A percentile compares a stretch with the other conserved stretches of the same genome.
These are phyloP conservation scores for Botrytis cinerea DNA, from an alignment of 2,329 filamentous ascomycete genomes.

Conservation along the genomic window DNA sequence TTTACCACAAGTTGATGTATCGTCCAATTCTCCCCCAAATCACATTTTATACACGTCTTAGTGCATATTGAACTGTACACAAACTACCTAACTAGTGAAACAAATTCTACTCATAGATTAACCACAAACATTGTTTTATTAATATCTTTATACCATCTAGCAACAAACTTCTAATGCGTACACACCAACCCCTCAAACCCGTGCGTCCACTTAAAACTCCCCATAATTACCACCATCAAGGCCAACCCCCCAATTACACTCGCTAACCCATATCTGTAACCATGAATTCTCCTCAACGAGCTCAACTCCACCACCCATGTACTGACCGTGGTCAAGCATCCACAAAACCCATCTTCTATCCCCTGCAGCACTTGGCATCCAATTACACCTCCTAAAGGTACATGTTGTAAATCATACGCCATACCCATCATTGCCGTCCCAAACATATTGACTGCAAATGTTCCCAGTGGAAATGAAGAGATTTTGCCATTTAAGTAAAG, in stretches of 20 bases:
- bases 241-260: slow-evolving; percentile 63
- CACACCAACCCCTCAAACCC: slow-evolving; percentile 50
- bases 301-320: slow-evolving; percentile 66
- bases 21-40: background rate
- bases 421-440: slow-evolving; percentile 76
- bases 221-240: slow-evolving; percentile 70
- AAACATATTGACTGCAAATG: slow-evolving; percentile 77
- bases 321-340: slow-evolving; percentile 65
- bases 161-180: slow-evolving; percentile 31
- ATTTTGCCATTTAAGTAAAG: slow-evolving; percentile 68
- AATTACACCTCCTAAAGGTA: slow-evolving; percentile 53
- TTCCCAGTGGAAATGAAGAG: slow-evolving; percentile 77
- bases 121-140: background rate
- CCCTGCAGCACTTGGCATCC: slow-evolving; percentile 70
- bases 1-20: background rate
- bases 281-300: slow-evolving; percentile 53
- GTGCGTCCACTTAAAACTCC: slow-evolving; percentile 69
- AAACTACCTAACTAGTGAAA: background rate
- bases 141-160: background rate
- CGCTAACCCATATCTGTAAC: slow-evolving; percentile 66
- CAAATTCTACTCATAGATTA: background rate
- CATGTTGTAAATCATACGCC: slow-evolving; percentile 77
- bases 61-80: background rate
- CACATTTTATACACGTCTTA: background rate
- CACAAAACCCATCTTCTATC: slow-evolving; percentile 68